A percentile compares a stretch with the other conserved stretches of the same genome.
Evolutionary conservation across 2,329 filamentous ascomycete species (phyloP).

Genomic region (Epichloe sibirici): DNA sequence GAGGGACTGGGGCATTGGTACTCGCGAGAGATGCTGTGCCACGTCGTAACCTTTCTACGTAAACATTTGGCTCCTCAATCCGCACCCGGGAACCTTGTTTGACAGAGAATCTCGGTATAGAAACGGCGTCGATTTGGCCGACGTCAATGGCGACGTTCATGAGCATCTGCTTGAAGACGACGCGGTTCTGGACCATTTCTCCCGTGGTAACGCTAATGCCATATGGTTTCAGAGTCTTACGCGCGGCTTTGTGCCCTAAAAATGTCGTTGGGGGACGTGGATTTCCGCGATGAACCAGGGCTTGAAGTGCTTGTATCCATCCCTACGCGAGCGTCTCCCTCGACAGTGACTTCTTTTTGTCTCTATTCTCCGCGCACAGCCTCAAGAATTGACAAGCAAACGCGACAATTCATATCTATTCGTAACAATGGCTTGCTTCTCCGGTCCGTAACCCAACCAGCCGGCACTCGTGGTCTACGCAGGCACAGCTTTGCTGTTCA

Average conservation of each 20-base stretch:
- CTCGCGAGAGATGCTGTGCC: slow-evolving; percentile 25
- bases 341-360: slow-evolving; percentile 69
- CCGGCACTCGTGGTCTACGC: slow-evolving; percentile 86
- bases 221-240: slow-evolving; percentile 62
- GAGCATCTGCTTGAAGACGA: slow-evolving; percentile 87
- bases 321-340: slow-evolving; percentile 63
- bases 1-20: slow-evolving; percentile 33
- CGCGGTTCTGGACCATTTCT: slow-evolving; percentile 92
- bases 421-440: slow-evolving; percentile 59
- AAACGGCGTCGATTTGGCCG: slow-evolving; percentile 73
- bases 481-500: slow-evolving; percentile 63
- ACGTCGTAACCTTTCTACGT: slow-evolving; percentile 23
- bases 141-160: slow-evolving; percentile 71
- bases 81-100: no score
- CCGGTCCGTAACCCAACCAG: slow-evolving; percentile 83
- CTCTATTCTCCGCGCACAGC: slow-evolving; percentile 32
- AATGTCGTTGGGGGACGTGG: slow-evolving; percentile 80
- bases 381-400: background rate
- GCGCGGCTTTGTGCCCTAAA: slow-evolving; percentile 79
- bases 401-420: background rate
- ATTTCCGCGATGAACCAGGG: slow-evolving; percentile 96
- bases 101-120: no score
- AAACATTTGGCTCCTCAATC: background rate
- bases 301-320: slow-evolving; percentile 81
- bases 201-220: slow-evolving; percentile 80